Percentiles rank a stretch among this genome's conserved stretches.
These are phyloP conservation scores for Achaetomium macrosporum DNA, from an alignment of 2,329 filamentous ascomycete genomes.

Conservation along the genomic window DNA sequence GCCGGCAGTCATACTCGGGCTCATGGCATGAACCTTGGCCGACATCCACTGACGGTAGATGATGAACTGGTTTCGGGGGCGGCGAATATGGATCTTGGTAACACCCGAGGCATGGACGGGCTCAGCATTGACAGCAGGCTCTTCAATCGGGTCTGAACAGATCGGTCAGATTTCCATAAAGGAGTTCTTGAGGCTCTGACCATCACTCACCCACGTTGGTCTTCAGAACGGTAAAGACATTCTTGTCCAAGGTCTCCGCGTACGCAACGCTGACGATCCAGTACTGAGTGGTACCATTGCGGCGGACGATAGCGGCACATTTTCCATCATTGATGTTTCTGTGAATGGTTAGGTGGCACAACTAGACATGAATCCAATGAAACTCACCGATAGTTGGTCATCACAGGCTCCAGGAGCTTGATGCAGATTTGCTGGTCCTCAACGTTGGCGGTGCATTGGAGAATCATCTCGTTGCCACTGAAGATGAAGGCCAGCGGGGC, in stretches of 20 bases:
- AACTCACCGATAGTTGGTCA: slow-evolving; percentile 9
- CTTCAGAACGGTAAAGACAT: neutral
- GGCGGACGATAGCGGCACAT: slow-evolving; percentile 7
- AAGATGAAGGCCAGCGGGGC: slow-evolving; percentile 12
- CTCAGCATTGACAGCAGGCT: neutral
- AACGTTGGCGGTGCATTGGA: slow-evolving; percentile 9
- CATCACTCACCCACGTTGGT: slow-evolving; percentile 5
- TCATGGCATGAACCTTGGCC: slow-evolving; percentile 9
- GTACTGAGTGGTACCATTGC: slow-evolving; percentile 1
- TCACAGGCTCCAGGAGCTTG: neutral
- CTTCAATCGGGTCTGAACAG: neutral
- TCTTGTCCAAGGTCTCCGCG: slow-evolving; percentile 1
- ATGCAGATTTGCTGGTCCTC: slow-evolving; percentile 3
- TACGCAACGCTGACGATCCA: slow-evolving; percentile 6
- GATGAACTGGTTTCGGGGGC: slow-evolving; percentile 18
- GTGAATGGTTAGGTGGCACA: neutral
- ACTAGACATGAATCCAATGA: neutral
- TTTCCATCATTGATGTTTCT: slow-evolving; percentile 14
- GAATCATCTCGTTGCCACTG: slow-evolving; percentile 10
- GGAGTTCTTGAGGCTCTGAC: too few relatives aligned
- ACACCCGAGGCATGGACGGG: neutral
- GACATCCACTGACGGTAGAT: slow-evolving; percentile 19
- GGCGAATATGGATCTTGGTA: slow-evolving; percentile 11
- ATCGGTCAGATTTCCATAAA: neutral
- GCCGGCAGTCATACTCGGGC: slow-evolving; percentile 15